These are phyloP conservation scores for Debaryomyces prosopidis DNA, from an alignment of 805 yeast genomes.

Conservation along the genomic window DNA sequence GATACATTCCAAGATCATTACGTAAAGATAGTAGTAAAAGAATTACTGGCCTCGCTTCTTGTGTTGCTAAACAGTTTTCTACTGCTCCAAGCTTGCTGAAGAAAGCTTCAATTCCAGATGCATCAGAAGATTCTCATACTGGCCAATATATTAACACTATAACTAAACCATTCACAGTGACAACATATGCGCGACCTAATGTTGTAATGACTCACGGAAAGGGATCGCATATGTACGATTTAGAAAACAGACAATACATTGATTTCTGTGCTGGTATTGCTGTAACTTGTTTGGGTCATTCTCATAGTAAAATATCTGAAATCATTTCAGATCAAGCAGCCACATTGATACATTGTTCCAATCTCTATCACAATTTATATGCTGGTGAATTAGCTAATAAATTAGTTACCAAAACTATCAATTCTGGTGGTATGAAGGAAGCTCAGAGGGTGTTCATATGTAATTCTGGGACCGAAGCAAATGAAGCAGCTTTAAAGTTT, in stretches of 20 bases:
- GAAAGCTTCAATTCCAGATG: constrained; percentile 18
- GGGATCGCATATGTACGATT: constrained; percentile 80
- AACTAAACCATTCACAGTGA: constrained; percentile 57
- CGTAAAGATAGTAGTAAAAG: background rate
- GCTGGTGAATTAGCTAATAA: constrained; percentile 76
- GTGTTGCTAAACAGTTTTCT: constrained; percentile 1
- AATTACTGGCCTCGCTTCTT: background rate
- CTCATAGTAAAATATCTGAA: constrained; percentile 70
- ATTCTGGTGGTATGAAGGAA: constrained; percentile 75
- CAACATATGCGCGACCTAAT: constrained; percentile 80
- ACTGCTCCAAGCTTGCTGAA: background rate
- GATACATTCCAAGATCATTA: constrained; percentile 5
- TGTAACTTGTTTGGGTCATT: constrained; percentile 92
- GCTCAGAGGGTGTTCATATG: constrained; percentile 73
- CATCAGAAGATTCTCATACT: constrained; percentile 31
- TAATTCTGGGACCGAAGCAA: constrained; percentile 62
- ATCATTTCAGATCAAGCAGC: constrained; percentile 71
- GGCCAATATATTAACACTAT: constrained; percentile 45
- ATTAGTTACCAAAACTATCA: constrained; percentile 66
- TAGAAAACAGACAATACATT: constrained; percentile 72
- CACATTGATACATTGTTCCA: constrained; percentile 79
- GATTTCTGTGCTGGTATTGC: constrained; percentile 98
- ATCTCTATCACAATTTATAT: constrained; percentile 80
- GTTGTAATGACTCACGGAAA: constrained; percentile 77
- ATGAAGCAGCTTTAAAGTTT: constrained; percentile 60